These are phyloP conservation scores for Penicillium italicum DNA, from an alignment of 2,329 filamentous ascomycete species.

Conservation along the genomic window DNA sequence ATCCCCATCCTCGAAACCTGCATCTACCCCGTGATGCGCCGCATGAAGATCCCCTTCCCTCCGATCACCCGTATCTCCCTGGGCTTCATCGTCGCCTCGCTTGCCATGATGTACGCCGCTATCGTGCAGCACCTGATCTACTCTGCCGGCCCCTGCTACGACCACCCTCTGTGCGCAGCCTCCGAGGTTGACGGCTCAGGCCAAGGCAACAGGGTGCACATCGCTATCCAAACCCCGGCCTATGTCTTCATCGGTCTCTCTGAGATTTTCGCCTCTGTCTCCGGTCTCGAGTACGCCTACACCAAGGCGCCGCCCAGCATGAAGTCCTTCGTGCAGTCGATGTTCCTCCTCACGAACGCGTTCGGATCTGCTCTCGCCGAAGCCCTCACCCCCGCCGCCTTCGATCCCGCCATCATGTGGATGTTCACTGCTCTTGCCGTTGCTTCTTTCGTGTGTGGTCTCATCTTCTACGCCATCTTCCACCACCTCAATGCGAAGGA, in stretches of 20 bases:
- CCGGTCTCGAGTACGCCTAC: slow-evolving; percentile 68
- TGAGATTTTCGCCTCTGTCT: slow-evolving; percentile 63
- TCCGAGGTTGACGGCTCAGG: slow-evolving; percentile 32
- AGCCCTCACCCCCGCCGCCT: slow-evolving; percentile 57
- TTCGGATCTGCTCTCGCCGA: slow-evolving; percentile 59
- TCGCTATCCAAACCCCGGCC: slow-evolving; percentile 45
- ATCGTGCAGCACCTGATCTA: slow-evolving; percentile 57
- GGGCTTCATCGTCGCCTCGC: slow-evolving; percentile 63
- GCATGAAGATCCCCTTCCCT: slow-evolving; percentile 61
- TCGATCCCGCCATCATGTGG: slow-evolving; percentile 64
- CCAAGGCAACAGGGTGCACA: slow-evolving; percentile 43
- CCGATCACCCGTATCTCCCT: slow-evolving; percentile 72
- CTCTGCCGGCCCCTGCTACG: slow-evolving; percentile 51
- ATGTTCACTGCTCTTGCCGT: slow-evolving; percentile 60
- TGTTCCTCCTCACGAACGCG: slow-evolving; percentile 58
- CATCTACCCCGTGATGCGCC: slow-evolving; percentile 66
- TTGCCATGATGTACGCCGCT: slow-evolving; percentile 62
- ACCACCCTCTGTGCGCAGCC: slow-evolving; percentile 34
- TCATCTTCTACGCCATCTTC: slow-evolving; percentile 54
- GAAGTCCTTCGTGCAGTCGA: slow-evolving; percentile 59
- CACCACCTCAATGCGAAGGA: slow-evolving; percentile 48
- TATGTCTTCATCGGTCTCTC: slow-evolving; percentile 48
- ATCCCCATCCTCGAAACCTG: slow-evolving; percentile 67
- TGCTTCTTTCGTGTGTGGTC: slow-evolving; percentile 48
- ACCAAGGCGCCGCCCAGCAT: slow-evolving; percentile 68